phyloP scores from a whole-genome alignment of 306 rosid species.

The Leucaena leucocephala region DNA sequence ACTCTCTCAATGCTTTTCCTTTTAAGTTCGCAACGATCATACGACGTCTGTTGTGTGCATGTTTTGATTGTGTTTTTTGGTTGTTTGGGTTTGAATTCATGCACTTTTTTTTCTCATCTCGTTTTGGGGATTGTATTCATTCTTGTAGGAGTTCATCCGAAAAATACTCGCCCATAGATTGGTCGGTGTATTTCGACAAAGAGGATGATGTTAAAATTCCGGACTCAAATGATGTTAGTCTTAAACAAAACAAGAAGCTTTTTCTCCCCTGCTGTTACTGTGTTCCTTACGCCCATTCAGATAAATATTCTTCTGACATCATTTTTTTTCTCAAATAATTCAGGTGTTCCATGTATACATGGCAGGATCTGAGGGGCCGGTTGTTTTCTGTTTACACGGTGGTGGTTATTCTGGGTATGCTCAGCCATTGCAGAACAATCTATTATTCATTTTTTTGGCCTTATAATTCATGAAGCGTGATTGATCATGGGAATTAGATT shows the following conservation, averaged over 20 bases:
- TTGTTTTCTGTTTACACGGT: slow-evolving; percentile 90
- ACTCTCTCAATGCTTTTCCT: slow-evolving; percentile 26
- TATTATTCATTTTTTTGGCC: neutral
- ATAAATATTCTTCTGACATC: slow-evolving; percentile 5
- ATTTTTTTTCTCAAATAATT: slow-evolving; percentile 34
- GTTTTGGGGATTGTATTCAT: neutral
- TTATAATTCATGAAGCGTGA: slow-evolving; percentile 6
- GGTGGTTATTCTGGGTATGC: slow-evolving; percentile 95
- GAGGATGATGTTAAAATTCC: slow-evolving; percentile 74
- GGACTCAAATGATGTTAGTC: slow-evolving; percentile 66
- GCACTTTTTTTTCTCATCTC: neutral
- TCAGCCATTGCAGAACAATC: neutral
- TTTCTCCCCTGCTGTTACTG: neutral
- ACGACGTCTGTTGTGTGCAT: neutral
- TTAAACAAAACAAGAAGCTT: neutral
- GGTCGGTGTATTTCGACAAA: slow-evolving; percentile 71
- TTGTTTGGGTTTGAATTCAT: neutral
- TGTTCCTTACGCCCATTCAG: neutral
- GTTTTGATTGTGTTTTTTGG: neutral
- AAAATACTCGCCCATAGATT: slow-evolving; percentile 69
- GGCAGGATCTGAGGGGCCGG: slow-evolving; percentile 97
- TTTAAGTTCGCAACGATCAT: neutral
- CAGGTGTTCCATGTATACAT: slow-evolving; percentile 89
- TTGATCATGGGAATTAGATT: neutral
- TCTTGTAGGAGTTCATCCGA: slow-evolving; percentile 58